Evolutionary conservation across 495 filamentous ascomycete genomes (phyloP).

Genomic region (Penicillium silybi): DNA sequence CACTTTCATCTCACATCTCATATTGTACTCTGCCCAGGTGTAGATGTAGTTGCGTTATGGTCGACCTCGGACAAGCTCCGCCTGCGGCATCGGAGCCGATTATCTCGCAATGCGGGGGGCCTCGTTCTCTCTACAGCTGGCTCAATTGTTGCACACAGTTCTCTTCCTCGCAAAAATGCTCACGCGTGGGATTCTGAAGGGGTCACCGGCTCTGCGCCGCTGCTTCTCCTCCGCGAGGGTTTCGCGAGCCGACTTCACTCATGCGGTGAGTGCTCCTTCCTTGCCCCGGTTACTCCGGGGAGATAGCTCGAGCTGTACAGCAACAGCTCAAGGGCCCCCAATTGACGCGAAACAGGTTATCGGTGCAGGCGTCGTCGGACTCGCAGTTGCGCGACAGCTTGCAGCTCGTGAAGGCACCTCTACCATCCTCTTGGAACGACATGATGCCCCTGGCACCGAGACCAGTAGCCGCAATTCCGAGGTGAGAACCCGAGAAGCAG

Average conservation of each 20-base stretch:
- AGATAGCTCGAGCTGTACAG: not conserved
- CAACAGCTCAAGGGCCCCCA: not conserved
- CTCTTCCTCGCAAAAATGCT: constrained; percentile 9
- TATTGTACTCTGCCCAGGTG: no score
- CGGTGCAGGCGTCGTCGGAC: constrained; percentile 85
- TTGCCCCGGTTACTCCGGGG: not conserved
- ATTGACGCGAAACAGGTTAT: constrained; percentile 56
- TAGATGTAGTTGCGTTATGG: not conserved
- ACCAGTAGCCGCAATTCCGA: constrained; percentile 93
- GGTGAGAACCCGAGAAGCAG: constrained; percentile 32
- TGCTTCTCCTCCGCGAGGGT: constrained; percentile 37
- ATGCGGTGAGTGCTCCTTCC: constrained; percentile 61
- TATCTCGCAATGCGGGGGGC: constrained; percentile 9
- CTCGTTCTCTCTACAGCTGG: constrained; percentile 1
- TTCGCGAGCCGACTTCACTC: constrained; percentile 67
- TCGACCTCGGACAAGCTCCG: not conserved
- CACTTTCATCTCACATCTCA: no score
- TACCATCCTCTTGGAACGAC: constrained; percentile 80
- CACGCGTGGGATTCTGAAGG: constrained; percentile 12
- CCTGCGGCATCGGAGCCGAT: not conserved
- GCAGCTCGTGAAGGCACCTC: constrained; percentile 58
- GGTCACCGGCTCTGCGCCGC: constrained; percentile 20
- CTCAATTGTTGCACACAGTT: constrained; percentile 2
- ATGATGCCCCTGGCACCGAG: constrained; percentile 76
- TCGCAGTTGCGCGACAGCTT: constrained; percentile 78